Evolutionary conservation across 192 early-diverging fungal species (phyloP).

Genomic region (Backusella circina): DNA sequence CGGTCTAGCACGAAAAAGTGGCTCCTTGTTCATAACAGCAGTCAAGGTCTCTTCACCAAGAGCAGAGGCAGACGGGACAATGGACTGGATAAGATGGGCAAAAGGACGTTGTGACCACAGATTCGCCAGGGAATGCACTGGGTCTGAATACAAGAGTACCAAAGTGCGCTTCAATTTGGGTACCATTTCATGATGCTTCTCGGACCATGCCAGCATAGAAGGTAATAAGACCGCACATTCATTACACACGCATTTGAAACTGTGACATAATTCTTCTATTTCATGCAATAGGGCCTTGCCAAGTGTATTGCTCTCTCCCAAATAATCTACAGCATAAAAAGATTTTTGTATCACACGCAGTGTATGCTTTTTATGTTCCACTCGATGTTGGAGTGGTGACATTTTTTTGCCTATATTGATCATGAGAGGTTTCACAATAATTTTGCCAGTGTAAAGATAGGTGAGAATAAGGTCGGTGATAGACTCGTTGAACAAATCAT

Average conservation of each 20-base stretch:
- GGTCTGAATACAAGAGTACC: constrained; percentile 15
- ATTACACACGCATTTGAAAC: constrained; percentile 29
- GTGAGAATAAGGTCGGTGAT: constrained; percentile 18
- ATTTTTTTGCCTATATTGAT: neutral
- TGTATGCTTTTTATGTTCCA: constrained; percentile 21
- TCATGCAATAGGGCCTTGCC: constrained; percentile 10
- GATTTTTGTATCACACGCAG: constrained; percentile 26
- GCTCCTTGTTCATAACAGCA: neutral
- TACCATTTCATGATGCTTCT: neutral
- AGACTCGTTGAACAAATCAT: constrained; percentile 18
- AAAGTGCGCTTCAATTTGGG: neutral
- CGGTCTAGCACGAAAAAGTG: neutral
- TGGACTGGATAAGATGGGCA: constrained; percentile 13
- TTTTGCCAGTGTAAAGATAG: constrained; percentile 24
- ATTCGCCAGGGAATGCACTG: neutral
- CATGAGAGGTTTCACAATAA: constrained; percentile 1
- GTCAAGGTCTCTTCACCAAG: neutral
- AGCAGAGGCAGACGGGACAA: neutral
- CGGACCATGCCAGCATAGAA: constrained; percentile 28
- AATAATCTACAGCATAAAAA: constrained; percentile 26
- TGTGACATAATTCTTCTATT: constrained; percentile 15
- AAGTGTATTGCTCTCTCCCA: constrained; percentile 12
- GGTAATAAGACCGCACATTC: constrained; percentile 29
- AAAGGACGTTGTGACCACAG: constrained; percentile 29
- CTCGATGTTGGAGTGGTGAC: neutral